Percentiles rank a stretch among this genome's conserved stretches.
phyloP scores from a whole-genome alignment of 208 protist genomes.

The Phytomonas sp. region DNA sequence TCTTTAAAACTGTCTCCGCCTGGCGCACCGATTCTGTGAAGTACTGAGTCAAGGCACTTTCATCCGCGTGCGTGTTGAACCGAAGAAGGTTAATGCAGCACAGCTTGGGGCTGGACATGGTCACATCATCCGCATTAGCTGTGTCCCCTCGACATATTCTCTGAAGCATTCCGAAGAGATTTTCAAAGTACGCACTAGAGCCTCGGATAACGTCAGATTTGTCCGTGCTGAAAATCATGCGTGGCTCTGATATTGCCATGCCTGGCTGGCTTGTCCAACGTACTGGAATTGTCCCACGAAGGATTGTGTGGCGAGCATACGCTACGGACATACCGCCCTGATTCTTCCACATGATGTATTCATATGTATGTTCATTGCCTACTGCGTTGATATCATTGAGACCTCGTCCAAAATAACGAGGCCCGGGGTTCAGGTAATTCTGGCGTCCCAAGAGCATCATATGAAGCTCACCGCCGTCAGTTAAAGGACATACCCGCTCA shows the following conservation, averaged over 20 bases:
- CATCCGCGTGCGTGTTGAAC: constrained; percentile 47
- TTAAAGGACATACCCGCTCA: constrained; percentile 32
- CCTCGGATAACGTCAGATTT: constrained; percentile 53
- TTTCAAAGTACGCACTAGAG: constrained; percentile 55
- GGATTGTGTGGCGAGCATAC: constrained; percentile 61
- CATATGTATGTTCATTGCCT: constrained; percentile 87
- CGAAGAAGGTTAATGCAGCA: constrained; percentile 82
- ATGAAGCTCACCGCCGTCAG: constrained; percentile 40
- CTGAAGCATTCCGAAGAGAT: constrained; percentile 39
- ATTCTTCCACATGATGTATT: constrained; percentile 73
- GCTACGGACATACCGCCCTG: constrained; percentile 28
- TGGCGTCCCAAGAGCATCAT: constrained; percentile 62
- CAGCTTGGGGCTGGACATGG: constrained; percentile 26
- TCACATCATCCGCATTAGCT: constrained; percentile 33
- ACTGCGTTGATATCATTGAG: constrained; percentile 62
- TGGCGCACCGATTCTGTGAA: constrained; percentile 56
- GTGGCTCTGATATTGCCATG: constrained; percentile 56
- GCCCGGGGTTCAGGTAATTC: constrained; percentile 75
- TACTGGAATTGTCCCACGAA: constrained; percentile 81
- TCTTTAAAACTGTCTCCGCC: constrained; percentile 27
- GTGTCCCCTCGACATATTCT: constrained; percentile 24
- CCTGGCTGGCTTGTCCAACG: constrained; percentile 70
- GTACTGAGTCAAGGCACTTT: constrained; percentile 53
- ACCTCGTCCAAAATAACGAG: constrained; percentile 70
- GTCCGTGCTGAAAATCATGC: constrained; percentile 74